Evolutionary conservation across 2,329 filamentous ascomycete species (phyloP), one percentile per base, ranked within the genome.

Genomic region (Talaromyces sp.): DNA sequence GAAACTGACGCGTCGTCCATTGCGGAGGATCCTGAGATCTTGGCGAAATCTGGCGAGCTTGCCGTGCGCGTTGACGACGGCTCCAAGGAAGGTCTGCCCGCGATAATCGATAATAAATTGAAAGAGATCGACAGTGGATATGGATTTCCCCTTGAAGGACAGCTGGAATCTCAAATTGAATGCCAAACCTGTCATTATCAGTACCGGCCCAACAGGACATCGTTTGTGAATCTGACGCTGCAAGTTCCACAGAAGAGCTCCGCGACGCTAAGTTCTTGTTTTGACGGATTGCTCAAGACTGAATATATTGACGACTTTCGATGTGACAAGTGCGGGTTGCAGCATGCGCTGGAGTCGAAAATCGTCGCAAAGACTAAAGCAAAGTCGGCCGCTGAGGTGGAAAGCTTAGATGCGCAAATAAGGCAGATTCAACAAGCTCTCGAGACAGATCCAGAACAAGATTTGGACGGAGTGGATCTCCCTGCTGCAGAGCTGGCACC

Each of bases 271-370:
- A 91, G 88, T 68, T 81, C 86, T 8, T 99, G 94, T 73, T 94
- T 99, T 66, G 94, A 99, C 67, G 89, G 89, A 40, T 87, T 97
- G 73, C 87, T 99, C 64, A 96, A 96, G 75, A 91, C 90, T 0
- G 94, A 99, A 73, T 88, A 91, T 70, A 97, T 99, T 63, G 93
- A 97, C 62, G 94, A 96, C 70, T 99, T 95, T 79, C 92, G 89
- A 65, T 99, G 94, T 76, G 94, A 97, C 67, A 89, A 86, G 74
- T 99, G 94, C 69, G 85, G 91, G 21, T 80, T 99, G n/a, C 75
- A 89, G 43, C 89, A 96, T 71, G 91, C 91, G 3, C 76, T 89
- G 55, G 78, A 85, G 31, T 74, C 81, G 53, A 83, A 90, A 62
- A 77, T 84, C 61, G 76, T 79, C 6, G 85, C 91, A 62, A 70